Evolutionary conservation across 2,329 filamentous ascomycete genomes (phyloP).

Genomic region (Pyricularia grisea): DNA sequence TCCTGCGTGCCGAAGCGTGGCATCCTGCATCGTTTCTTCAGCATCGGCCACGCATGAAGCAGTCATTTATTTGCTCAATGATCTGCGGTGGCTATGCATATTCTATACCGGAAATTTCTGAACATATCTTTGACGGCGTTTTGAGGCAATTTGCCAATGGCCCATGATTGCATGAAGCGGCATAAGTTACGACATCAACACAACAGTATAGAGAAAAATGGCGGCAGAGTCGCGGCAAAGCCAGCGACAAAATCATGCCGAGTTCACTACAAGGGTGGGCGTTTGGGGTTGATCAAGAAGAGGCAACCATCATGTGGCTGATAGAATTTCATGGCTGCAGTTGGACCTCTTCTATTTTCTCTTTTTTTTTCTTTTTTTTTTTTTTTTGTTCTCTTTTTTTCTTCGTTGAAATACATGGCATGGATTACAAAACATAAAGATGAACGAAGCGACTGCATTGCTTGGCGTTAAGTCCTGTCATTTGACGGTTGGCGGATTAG

Average conservation of each 20-base stretch:
- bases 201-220: neutral
- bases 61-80: neutral
- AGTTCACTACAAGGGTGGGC: neutral
- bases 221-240: neutral
- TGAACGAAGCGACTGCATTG: neutral
- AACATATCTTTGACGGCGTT: neutral
- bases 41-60: slow-evolving; percentile 8
- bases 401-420: neutral
- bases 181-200: neutral
- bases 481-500: neutral
- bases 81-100: neutral
- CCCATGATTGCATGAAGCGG: neutral
- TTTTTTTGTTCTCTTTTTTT: neutral
- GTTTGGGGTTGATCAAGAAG: neutral
- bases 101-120: neutral
- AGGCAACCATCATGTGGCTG: neutral
- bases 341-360: neutral
- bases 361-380: neutral
- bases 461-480: neutral
- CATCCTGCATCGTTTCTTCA: slow-evolving; percentile 31
- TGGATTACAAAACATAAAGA: neutral
- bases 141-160: neutral
- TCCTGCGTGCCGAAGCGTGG: slow-evolving; percentile 21
- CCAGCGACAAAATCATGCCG: neutral
- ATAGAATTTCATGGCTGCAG: neutral